Base-by-base conservation (phyloP, 1,284 basidiomycete species). In the Pholiota adiposa region DNA sequence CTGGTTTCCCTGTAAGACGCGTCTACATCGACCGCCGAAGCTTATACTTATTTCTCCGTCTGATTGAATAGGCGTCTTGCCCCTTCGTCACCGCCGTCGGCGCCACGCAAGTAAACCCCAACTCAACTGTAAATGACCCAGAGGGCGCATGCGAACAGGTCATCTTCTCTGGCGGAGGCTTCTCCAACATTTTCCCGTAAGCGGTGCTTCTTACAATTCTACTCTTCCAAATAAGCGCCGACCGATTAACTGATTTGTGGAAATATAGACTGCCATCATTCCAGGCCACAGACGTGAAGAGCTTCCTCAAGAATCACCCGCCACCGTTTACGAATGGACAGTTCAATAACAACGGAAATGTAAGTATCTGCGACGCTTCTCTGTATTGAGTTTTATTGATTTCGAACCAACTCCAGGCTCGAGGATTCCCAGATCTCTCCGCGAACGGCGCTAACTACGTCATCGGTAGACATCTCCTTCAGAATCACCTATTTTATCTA, bases 31-130 rank as follows among this genome's bases (percentile, higher is more conserved):
- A n/a, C n/a, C n/a, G n/a, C n/a, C n/a, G n/a, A n/a, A n/a, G n/a
- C n/a, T n/a, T n/a, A 34, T 27, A 11, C 27, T 29, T 7, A 31
- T 25, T 29, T 25, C 19, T 78, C 25, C 9, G 12, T 46, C 70
- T 75, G 21, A 16, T 27, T 27, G 23, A 16, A 16, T 25, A 83
- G 51, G 77, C 76, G 4, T 76, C 78, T 6, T 85, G 83, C 70
- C 83, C 84, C 4, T 86, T 77, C 61, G 72, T 83, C 8, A 83
- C 81, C 9, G 76, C 78, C n/a, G 81, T 85, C 50, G 83, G 83
- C 33, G 83, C 81, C 18, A 84, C 82, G 3, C 80, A 84, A 68
- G 74, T 81, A 31, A 75, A 76, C 33, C 72, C 75, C 14, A 75
- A 76, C 31, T 68, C 74, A 27, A 78, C 71, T 21, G 74, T 76